These are phyloP conservation scores for Botryotinia calthae DNA, from an alignment of 2,329 filamentous ascomycete genomes.

Conservation along the genomic window DNA sequence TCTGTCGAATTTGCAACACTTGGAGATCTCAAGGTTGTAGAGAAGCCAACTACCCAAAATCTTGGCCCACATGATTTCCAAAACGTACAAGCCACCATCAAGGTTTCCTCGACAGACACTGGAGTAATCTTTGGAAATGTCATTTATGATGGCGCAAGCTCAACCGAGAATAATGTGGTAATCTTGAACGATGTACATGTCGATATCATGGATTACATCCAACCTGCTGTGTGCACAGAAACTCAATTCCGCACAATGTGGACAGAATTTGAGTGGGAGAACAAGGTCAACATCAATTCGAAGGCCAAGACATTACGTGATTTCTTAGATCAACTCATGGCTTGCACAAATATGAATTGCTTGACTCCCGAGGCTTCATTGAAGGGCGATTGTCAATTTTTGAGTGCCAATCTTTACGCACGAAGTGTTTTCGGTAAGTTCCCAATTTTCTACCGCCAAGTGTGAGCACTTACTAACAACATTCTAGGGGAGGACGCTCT, in stretches of 20 bases:
- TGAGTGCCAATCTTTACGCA: slow-evolving; percentile 95
- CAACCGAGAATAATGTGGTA: slow-evolving; percentile 91
- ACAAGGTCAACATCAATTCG: slow-evolving; percentile 99
- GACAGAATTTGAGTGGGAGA: slow-evolving; percentile 99
- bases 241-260: slow-evolving; percentile 99
- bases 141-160: slow-evolving; percentile 91
- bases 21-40: slow-evolving; percentile 95
- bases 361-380: slow-evolving; percentile 93
- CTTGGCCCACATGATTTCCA: slow-evolving; percentile 93
- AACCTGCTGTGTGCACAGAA: slow-evolving; percentile 93
- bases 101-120: slow-evolving; percentile 96
- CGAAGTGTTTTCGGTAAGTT: slow-evolving; percentile 95
- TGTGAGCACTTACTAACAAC: slow-evolving; percentile 28
- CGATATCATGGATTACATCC: slow-evolving; percentile 99
- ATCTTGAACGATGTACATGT: slow-evolving; percentile 98
- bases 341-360: slow-evolving; percentile 97
- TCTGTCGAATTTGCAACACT: slow-evolving; percentile 98
- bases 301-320: slow-evolving; percentile 89
- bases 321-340: slow-evolving; percentile 93
- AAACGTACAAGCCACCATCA: slow-evolving; percentile 98
- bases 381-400: slow-evolving; percentile 95
- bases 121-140: slow-evolving; percentile 99
- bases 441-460: background rate
- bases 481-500: slow-evolving; percentile 88
- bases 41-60: slow-evolving; percentile 94